Conservation (phyloP, 805 yeast genomes). For the Saccharomycopsis javanensis region DNA sequence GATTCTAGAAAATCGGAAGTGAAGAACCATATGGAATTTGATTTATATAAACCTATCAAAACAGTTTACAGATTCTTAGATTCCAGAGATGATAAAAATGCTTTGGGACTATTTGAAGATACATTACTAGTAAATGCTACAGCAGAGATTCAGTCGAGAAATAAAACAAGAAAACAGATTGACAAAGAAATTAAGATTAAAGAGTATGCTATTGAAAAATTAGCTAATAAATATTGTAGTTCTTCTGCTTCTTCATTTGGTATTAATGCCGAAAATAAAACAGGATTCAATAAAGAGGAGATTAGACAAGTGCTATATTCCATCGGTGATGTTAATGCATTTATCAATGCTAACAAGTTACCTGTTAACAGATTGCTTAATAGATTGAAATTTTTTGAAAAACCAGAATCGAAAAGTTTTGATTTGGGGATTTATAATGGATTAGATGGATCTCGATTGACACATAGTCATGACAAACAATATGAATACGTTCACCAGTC, state of each 20-base stretch:
- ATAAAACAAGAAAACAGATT: conserved; percentile 43
- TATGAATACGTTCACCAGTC: conserved; percentile 69
- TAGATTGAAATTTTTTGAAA: conserved; percentile 39
- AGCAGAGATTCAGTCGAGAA: conserved; percentile 52
- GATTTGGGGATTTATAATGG: conserved; percentile 60
- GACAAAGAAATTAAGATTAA: conserved; percentile 53
- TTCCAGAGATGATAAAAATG: conserved; percentile 29
- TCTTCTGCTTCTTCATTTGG: conserved; percentile 16
- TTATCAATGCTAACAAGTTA: conserved; percentile 54
- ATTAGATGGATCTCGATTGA: conserved; percentile 55
- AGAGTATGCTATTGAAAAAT: conserved; percentile 56
- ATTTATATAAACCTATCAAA: conserved; percentile 59
- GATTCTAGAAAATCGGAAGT: conserved; percentile 70
- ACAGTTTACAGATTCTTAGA: conserved; percentile 46
- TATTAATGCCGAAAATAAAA: not conserved
- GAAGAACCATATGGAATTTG: conserved; percentile 62
- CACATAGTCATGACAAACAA: conserved; percentile 67
- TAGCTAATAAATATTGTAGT: conserved; percentile 41
- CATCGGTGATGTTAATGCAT: conserved; percentile 70
- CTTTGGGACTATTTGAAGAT: conserved; percentile 43
- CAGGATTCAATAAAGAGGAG: conserved; percentile 45
- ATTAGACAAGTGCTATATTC: conserved; percentile 67
- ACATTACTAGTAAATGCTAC: conserved; percentile 54
- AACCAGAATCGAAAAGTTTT: conserved; percentile 34
- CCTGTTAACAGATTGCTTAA: conserved; percentile 58